Base-by-base conservation (phyloP, 2,329 filamentous ascomycete genomes). In the Drechmeria coniospora region DNA sequence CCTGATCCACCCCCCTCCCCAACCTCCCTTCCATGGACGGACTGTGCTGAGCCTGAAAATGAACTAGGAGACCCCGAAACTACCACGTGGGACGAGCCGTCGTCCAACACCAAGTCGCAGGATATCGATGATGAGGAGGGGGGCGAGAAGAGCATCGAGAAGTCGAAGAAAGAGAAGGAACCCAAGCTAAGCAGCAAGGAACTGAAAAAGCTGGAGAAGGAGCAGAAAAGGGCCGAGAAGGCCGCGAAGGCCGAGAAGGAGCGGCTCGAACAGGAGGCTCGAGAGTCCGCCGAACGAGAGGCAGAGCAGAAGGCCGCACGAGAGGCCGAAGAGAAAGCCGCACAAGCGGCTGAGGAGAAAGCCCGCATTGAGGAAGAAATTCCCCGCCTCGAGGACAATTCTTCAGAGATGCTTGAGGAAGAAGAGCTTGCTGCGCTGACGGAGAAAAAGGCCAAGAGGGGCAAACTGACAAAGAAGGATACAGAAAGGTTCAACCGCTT, bases 401-500 rank as follows among this genome's bases (percentile, higher is more conserved):
- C 36, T 23, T 25, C 27, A 12, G 35, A 43, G 18, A 37, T 34
- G 2, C 31, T 38, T 13, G 49, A 57, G 27, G 51, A 59, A 32
- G 43, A 46, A 8, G 53, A 63, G 32, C 44, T 61, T 9, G 52
- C 45, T 10, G 41, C 45, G 4, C 45, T 63, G 4, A 59, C 57
- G 23, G 50, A 53, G 15, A 69, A 66, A 41, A 67, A 63, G 38
- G 51, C 52, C 2, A 63, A 59, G 37, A 69, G 62, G 42, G 47
- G 50, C 30, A 64, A 51, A 33, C 38, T 62, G 9, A 44, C 40
- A 2, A 64, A 56, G 35, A 61, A 53, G 31, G 60, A 62, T 18
- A 47, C 62, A 27, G 58, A 65, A 32, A 61, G 57, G 32, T 47
- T 56, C 15, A 47, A 54, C 19, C 37, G 40, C 6, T 40, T 63